Base-by-base conservation (phyloP, 768 basidiomycete genomes). In the Psilocybe tampanensis region DNA sequence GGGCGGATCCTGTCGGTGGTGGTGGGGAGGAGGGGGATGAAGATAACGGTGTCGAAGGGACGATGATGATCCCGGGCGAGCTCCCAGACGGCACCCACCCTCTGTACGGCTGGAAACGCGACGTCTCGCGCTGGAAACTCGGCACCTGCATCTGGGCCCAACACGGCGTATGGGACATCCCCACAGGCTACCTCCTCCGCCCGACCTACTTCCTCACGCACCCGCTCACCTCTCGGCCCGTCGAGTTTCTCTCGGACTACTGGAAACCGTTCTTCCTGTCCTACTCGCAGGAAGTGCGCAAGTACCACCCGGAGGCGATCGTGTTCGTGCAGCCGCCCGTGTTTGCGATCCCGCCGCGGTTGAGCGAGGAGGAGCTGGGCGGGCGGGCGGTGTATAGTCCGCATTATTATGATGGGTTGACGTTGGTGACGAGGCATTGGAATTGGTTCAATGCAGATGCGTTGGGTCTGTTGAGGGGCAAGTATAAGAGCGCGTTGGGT, bases 361-460 rank as follows among this genome's bases (percentile, higher is more conserved):
- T 84, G 15, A 80, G 81, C 8, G 80, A 82, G 21, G 79, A 81
- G 8, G 71, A 86, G 13, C 71, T 86, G 17, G 79, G 83, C 13
- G 87, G 95, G 1, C 85, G 89, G 2, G 86, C 81, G 24, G 84
- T 76, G 29, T 89, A 92, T 61, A 87, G 90, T 3, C 80, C 87
- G 0, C 96, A 98, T 70, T 98, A 94, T 70, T 98, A 98, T 66
- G 95, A 98, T 64, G 95, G 95, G 1, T 76, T 98, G 39, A 98
- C 96, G 0, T 82, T 98, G 41, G 78, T 98, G n/a, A 91, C 92
- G 32, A 80, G 92, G 33, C 92, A 95, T 65, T 95, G 92, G 93
- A 89, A 94, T 68, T 89, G 89, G 87, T 90, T 94, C 80, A 98
- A 98, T 64, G 94, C 94, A 2, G 95, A 98, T 71, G 94, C 95